These are phyloP conservation scores for Panellus pusillus DNA, from an alignment of 768 basidiomycete species.

Conservation along the genomic window DNA sequence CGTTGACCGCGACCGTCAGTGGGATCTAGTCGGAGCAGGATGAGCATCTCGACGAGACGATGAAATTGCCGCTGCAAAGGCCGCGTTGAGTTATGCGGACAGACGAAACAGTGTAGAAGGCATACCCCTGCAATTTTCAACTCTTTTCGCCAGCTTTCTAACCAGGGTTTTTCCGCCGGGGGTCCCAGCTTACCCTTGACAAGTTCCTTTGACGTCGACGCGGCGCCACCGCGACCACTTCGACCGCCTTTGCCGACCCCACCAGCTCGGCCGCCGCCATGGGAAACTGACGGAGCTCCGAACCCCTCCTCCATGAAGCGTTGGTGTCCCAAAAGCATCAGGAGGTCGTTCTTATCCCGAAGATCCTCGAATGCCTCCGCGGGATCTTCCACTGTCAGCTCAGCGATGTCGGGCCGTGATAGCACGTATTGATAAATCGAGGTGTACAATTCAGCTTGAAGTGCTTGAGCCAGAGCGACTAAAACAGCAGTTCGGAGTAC, in stretches of 20 bases:
- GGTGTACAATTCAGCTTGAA: constrained; percentile 79
- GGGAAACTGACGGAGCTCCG: constrained; percentile 42
- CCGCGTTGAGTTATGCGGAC: constrained; percentile 3
- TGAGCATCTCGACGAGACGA: constrained; percentile 88
- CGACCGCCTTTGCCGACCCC: constrained; percentile 38
- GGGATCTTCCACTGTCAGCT: constrained; percentile 96
- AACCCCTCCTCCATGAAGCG: constrained; percentile 75
- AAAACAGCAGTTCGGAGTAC: constrained; percentile 25
- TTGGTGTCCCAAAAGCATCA: constrained; percentile 65
- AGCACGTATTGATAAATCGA: constrained; percentile 81
- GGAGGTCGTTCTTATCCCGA: constrained; percentile 87
- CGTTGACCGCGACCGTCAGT: constrained; percentile 52
- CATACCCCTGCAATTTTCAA: constrained; percentile 87
- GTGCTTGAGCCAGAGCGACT: background rate
- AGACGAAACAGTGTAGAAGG: constrained; percentile 15
- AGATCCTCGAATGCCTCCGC: constrained; percentile 98
- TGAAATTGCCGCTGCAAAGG: constrained; percentile 83
- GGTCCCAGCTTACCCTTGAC: constrained; percentile 69
- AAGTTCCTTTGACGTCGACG: background rate
- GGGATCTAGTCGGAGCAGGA: constrained; percentile 68
- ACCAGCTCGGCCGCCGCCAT: constrained; percentile 52
- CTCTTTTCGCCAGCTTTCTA: constrained; percentile 76
- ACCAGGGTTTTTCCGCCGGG: constrained; percentile 74
- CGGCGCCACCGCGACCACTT: constrained; percentile 24
- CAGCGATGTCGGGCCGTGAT: constrained; percentile 68